These are phyloP conservation scores for Lichina pygmaea DNA, from an alignment of 495 filamentous ascomycete species.

Conservation along the genomic window DNA sequence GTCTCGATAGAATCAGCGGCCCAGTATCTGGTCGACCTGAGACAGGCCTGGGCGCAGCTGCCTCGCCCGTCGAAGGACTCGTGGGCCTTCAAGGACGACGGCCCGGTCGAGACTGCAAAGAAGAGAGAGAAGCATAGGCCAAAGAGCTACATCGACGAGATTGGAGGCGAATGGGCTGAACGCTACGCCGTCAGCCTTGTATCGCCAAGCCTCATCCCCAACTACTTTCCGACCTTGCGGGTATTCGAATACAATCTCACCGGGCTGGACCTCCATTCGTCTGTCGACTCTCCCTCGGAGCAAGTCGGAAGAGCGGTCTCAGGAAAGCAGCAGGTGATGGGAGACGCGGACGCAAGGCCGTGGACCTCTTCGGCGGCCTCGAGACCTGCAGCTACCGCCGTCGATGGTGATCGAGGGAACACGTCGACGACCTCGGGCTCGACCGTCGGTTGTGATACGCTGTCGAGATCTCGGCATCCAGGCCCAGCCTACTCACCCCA, in stretches of 20 bases:
- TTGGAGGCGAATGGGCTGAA: conserved; percentile 61
- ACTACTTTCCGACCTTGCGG: conserved; percentile 69
- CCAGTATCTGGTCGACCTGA: conserved; percentile 57
- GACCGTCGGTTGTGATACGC: not conserved
- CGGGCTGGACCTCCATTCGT: conserved; percentile 20
- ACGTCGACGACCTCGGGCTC: conserved; percentile 19
- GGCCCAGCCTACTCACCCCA: conserved; percentile 86
- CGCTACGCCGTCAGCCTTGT: conserved; percentile 60
- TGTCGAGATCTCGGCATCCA: conserved; percentile 31
- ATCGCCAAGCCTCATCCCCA: conserved; percentile 69
- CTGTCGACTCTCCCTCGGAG: not conserved
- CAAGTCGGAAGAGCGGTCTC: not conserved
- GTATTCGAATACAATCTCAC: conserved; percentile 86
- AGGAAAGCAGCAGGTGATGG: not conserved
- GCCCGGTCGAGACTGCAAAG: not conserved
- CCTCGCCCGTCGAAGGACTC: conserved; percentile 21
- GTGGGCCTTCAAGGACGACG: not conserved
- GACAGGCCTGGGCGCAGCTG: conserved; percentile 49
- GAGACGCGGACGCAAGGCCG: not conserved
- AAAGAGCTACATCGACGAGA: conserved; percentile 26
- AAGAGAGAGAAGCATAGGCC: conserved; percentile 15
- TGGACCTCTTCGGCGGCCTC: not conserved
- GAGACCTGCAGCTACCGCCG: not conserved
- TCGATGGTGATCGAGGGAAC: conserved; percentile 10
- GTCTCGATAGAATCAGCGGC: conserved; percentile 34